Percentiles rank a stretch among this genome's conserved stretches.
Evolutionary conservation across 1,284 basidiomycete genomes (phyloP).

Genomic region (Trichosporon ovoides): DNA sequence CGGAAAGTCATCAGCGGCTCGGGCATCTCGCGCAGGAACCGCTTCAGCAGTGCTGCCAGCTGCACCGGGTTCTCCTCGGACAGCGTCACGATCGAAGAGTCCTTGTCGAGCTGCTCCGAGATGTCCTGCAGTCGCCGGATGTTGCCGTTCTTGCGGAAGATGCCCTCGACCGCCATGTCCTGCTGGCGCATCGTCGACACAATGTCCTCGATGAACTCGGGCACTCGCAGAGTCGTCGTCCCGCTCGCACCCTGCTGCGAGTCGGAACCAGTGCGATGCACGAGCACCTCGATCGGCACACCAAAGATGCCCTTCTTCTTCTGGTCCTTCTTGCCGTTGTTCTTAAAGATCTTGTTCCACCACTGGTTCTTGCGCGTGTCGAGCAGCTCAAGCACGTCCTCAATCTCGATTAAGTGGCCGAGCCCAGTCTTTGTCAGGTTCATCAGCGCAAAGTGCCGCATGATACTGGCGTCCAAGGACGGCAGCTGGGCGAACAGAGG

Average conservation of each 20-base stretch:
- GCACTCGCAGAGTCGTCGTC: conserved; percentile 77
- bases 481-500: conserved; percentile 80
- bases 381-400: conserved; percentile 88
- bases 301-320: conserved; percentile 93
- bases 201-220: conserved; percentile 96
- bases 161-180: conserved; percentile 99
- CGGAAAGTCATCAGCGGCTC: conserved; percentile 95
- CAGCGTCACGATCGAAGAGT: conserved; percentile 81
- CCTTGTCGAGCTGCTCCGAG: conserved; percentile 87
- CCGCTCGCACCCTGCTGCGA: conserved; percentile 77
- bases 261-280: conserved; percentile 93
- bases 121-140: conserved; percentile 87
- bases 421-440: conserved; percentile 65
- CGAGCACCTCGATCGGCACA: conserved; percentile 85
- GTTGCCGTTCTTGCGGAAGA: conserved; percentile 98
- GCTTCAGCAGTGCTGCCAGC: conserved; percentile 91
- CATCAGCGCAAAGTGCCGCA: conserved; percentile 86
- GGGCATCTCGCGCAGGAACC: conserved; percentile 92
- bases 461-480: conserved; percentile 77
- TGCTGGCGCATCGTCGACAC: conserved; percentile 98
- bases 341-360: conserved; percentile 96
- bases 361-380: conserved; percentile 90
- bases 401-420: conserved; percentile 76
- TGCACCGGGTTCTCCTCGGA: conserved; percentile 95
- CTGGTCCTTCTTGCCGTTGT: conserved; percentile 72